Evolutionary conservation across 23 red algal genomes (phyloP).

Genomic region (Gracilaria domingensis): DNA sequence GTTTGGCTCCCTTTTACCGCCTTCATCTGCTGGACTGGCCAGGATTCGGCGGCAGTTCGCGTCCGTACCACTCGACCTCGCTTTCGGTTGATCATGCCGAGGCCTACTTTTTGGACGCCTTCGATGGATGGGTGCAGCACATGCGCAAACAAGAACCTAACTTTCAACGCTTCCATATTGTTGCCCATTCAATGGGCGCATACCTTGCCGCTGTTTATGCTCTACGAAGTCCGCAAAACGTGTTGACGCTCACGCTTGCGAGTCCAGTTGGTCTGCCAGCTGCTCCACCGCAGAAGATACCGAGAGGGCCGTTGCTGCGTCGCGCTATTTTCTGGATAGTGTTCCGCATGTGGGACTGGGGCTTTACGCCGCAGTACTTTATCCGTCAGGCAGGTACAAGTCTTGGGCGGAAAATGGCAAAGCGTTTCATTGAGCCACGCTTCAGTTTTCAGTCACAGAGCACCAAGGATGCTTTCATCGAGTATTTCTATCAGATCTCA

Average conservation of each 20-base stretch:
- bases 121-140: slow-evolving; percentile 36
- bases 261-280: slow-evolving; percentile 80
- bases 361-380: slow-evolving; percentile 63
- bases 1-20: slow-evolving; percentile 62
- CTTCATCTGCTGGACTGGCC: slow-evolving; percentile 86
- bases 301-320: not conserved
- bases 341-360: slow-evolving; percentile 56
- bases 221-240: slow-evolving; percentile 37
- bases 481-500: slow-evolving; percentile 90
- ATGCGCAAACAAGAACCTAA: slow-evolving; percentile 29
- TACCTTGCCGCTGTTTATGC: slow-evolving; percentile 73
- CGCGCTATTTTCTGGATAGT: slow-evolving; percentile 52
- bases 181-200: slow-evolving; percentile 82
- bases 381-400: slow-evolving; percentile 27
- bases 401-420: slow-evolving; percentile 37
- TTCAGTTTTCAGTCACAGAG: slow-evolving; percentile 29
- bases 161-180: slow-evolving; percentile 58
- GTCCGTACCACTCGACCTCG: slow-evolving; percentile 38
- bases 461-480: slow-evolving; percentile 48
- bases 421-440: slow-evolving; percentile 31
- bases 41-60: slow-evolving; percentile 77
- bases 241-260: slow-evolving; percentile 57
- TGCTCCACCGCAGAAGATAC: slow-evolving; percentile 52
- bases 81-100: slow-evolving; percentile 35
- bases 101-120: slow-evolving; percentile 57